These are phyloP conservation scores for Cladosporium sp. DNA, from an alignment of 2,329 filamentous ascomycete species.

Conservation along the genomic window DNA sequence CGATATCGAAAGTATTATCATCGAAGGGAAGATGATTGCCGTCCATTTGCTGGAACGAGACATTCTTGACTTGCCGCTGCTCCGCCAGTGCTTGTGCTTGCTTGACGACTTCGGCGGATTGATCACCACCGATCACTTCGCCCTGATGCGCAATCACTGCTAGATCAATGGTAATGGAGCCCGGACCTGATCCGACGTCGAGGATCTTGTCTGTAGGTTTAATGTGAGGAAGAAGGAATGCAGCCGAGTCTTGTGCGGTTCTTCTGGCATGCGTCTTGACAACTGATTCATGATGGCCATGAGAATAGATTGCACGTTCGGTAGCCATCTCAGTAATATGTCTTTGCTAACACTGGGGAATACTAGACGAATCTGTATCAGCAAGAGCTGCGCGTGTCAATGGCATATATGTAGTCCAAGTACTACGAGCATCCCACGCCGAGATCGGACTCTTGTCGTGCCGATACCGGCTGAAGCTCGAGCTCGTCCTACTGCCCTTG, in stretches of 20 bases:
- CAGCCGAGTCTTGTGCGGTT: conserved; percentile 14
- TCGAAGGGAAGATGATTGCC: conserved; percentile 27
- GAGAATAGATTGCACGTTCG: conserved; percentile 2
- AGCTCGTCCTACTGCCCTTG: too few relatives aligned
- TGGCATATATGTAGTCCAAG: too few relatives aligned
- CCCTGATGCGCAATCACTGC: conserved; percentile 7
- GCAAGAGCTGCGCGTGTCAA: too few relatives aligned
- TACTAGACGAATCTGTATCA: too few relatives aligned
- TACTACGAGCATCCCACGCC: too few relatives aligned
- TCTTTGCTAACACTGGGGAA: neutral
- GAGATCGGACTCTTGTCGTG: too few relatives aligned
- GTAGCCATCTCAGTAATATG: neutral
- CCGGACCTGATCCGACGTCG: conserved; percentile 16
- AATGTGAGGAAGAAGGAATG: conserved; percentile 17
- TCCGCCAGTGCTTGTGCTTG: neutral
- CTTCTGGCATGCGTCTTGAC: conserved; percentile 8
- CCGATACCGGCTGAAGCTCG: too few relatives aligned
- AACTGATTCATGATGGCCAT: conserved; percentile 7
- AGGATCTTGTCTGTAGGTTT: conserved; percentile 13
- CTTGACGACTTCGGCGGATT: neutral
- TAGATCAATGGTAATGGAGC: conserved; percentile 15
- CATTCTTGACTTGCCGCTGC: conserved; percentile 3
- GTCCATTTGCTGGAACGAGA: conserved; percentile 21
- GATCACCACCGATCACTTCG: conserved; percentile 8
- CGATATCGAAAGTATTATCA: conserved; percentile 29